A percentile compares a stretch with the other conserved stretches of the same genome.
Evolutionary conservation across 176 grass and related monocot species (phyloP).

Genomic region (Avena atlantica): DNA sequence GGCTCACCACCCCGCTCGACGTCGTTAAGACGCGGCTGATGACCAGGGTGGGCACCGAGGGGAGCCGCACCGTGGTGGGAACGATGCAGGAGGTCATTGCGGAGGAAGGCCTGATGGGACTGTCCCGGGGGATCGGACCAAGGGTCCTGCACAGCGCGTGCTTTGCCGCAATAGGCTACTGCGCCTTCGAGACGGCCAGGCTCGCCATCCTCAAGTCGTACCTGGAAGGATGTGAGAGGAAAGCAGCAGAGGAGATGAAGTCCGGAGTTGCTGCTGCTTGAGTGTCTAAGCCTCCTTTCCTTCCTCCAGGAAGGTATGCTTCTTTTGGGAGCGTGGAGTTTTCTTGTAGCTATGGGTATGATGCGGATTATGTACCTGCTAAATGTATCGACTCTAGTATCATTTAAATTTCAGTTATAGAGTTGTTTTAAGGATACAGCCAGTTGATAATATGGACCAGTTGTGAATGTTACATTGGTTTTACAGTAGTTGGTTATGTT

Average conservation of each 20-base stretch:
- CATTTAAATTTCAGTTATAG: constrained; percentile 35
- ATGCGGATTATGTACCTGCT: neutral
- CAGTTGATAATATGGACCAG: constrained; percentile 6
- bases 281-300: neutral
- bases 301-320: constrained; percentile 30
- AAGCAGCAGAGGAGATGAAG: constrained; percentile 23
- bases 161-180: constrained; percentile 89
- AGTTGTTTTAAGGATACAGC: constrained; percentile 30
- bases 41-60: constrained; percentile 66
- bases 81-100: constrained; percentile 79
- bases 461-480: neutral
- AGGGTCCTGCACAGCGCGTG: constrained; percentile 93
- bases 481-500: neutral
- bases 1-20: constrained; percentile 81
- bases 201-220: constrained; percentile 70
- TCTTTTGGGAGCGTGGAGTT: neutral
- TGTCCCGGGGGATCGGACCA: constrained; percentile 75
- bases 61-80: constrained; percentile 66
- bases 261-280: constrained; percentile 23
- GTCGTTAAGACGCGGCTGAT: constrained; percentile 93
- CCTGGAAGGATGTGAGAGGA: constrained; percentile 52
- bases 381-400: constrained; percentile 22
- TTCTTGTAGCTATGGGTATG: constrained; percentile 26
- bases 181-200: constrained; percentile 81
- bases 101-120: constrained; percentile 72